These are phyloP conservation scores for Thielaviopsis punctulata DNA, from an alignment of 2,329 filamentous ascomycete genomes.

Conservation along the genomic window DNA sequence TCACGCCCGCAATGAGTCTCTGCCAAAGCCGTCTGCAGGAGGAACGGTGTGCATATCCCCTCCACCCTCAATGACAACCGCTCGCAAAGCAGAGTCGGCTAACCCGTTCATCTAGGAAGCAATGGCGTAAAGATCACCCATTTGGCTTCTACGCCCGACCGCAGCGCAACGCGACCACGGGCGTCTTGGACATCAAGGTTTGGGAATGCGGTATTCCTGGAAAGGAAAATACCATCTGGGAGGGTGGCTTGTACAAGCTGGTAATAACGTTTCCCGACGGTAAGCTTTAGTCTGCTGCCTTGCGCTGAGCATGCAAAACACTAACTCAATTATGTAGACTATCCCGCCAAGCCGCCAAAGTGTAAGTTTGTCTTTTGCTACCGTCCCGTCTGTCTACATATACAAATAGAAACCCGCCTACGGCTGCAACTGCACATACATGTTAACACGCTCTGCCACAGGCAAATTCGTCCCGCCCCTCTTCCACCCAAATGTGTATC, in stretches of 20 bases:
- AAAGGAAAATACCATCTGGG: conserved; percentile 94
- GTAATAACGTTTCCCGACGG: conserved; percentile 86
- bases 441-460: conserved; percentile 20
- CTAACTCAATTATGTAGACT: conserved; percentile 41
- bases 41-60: conserved; percentile 49
- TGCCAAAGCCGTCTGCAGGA: conserved; percentile 78
- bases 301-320: neutral
- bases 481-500: conserved; percentile 97
- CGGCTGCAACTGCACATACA: neutral
- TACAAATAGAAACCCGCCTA: too few species aligned
- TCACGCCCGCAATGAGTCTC: conserved; percentile 53
- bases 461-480: conserved; percentile 93
- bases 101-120: conserved; percentile 44
- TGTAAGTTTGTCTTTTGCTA: conserved; percentile 42
- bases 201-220: conserved; percentile 97
- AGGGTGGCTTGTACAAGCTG: conserved; percentile 91
- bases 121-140: conserved; percentile 92
- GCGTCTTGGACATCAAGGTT: conserved; percentile 75
- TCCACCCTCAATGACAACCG: neutral
- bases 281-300: conserved; percentile 26
- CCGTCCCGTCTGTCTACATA: neutral
- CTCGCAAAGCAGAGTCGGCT: conserved; percentile 11
- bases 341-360: conserved; percentile 96
- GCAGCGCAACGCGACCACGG: conserved; percentile 50
- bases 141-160: conserved; percentile 96